Evolutionary conservation across 176 grass and related monocot genomes (phyloP), one percentile per base, ranked within the genome.

Genomic region (Pontederia crassipes): DNA sequence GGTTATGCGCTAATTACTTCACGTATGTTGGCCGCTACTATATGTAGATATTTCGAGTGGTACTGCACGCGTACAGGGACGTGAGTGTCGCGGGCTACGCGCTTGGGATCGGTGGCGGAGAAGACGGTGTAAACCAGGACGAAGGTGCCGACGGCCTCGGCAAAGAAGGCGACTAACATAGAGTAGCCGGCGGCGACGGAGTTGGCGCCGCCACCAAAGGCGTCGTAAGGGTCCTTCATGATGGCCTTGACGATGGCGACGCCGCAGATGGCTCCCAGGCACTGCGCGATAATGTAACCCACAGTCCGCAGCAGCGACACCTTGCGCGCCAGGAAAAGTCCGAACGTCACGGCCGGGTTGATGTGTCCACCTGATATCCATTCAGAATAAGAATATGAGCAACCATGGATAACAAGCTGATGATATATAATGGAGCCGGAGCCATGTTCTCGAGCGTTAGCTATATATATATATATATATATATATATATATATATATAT

Each of bases 281-380:
- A 97, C 86, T 97, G 92, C 28, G 92, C 87, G 3, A 85, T 51
- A 11, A 96, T 96, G 83, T 96, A 96, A 0, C 90, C 78, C 49
- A 96, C 4, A 8, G 92, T 86, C 28, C 92, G 92, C 12, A 96
- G 69, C 8, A 96, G 83, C 13, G 92, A 96, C 2, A 96, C 92
- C 74, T 90, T 90, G 2, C 92, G 69, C 1, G 86, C 92, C 58
- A 96, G 69, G 80, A 90, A 85, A 9, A 96, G 64, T 4, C 92
- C 92, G 51, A 96, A 85, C 13, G 92, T 96, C 1, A 95, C 91
- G 10, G 91, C 91, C 20, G 90, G 90, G 83, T 95, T 95, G 62
- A 95, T 95, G 80, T 95, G 90, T 0, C 90, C 90, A 0, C 90
- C 82, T 82, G 46, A 46, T 24, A 24, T 24, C 20, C 20, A 24